Percentiles rank a stretch among this genome's conserved stretches.
Conservation (phyloP, 78 protist species). For the Dictyostelium citrinum region DNA sequence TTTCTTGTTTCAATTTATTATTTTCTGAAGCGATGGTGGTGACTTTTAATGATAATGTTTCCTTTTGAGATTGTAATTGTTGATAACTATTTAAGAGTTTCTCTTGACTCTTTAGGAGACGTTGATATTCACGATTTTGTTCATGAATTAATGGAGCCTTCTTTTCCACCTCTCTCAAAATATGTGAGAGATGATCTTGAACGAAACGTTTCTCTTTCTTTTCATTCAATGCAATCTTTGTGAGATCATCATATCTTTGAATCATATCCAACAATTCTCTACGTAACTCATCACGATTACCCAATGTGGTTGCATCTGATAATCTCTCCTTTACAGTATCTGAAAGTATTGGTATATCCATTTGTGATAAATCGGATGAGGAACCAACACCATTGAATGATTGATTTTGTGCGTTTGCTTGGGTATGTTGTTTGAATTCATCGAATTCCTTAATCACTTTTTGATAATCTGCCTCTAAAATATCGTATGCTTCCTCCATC, state of each 20-base stretch:
- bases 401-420: neutral
- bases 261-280: slow-evolving; percentile 65
- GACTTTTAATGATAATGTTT: slow-evolving; percentile 6
- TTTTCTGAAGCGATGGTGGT: slow-evolving; percentile 1
- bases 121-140: slow-evolving; percentile 46
- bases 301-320: slow-evolving; percentile 12
- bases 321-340: slow-evolving; percentile 26
- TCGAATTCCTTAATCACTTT: slow-evolving; percentile 14
- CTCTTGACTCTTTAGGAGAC: slow-evolving; percentile 67
- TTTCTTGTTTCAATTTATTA: slow-evolving; percentile 2
- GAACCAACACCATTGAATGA: neutral
- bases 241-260: slow-evolving; percentile 51
- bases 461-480: slow-evolving; percentile 43
- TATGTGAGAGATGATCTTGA: slow-evolving; percentile 41
- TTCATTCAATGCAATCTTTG: slow-evolving; percentile 54
- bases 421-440: neutral
- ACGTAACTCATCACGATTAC: slow-evolving; percentile 54
- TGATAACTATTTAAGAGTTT: slow-evolving; percentile 34
- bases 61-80: slow-evolving; percentile 52
- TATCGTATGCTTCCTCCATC: slow-evolving; percentile 68
- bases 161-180: slow-evolving; percentile 60
- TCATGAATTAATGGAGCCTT: slow-evolving; percentile 69
- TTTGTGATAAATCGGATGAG: slow-evolving; percentile 7
- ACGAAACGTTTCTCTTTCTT: slow-evolving; percentile 53
- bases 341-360: slow-evolving; percentile 40